Conservation (phyloP, 1,284 basidiomycete species). For the Cryptococcus floricola region DNA sequence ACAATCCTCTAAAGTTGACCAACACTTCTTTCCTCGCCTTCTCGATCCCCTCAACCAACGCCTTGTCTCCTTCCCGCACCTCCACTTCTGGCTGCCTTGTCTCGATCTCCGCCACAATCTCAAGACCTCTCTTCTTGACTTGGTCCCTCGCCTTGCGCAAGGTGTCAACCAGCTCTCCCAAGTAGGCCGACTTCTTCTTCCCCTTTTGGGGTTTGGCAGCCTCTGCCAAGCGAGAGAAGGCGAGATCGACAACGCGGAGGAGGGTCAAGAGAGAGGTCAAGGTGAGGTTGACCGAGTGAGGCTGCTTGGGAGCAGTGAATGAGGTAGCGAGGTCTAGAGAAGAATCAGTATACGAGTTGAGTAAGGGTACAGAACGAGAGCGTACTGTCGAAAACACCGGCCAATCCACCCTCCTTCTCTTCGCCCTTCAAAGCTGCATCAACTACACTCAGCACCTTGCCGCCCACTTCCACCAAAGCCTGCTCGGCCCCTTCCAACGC, state of each 20-base stretch:
- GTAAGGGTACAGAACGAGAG: neutral
- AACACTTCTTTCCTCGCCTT: too few relatives aligned
- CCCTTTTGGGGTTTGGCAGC: conserved; percentile 19
- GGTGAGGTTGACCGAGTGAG: too few relatives aligned
- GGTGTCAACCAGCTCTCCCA: neutral
- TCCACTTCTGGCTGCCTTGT: too few relatives aligned
- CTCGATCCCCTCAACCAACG: too few relatives aligned
- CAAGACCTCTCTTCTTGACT: conserved; percentile 6
- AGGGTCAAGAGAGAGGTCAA: neutral
- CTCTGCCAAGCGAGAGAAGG: conserved; percentile 9
- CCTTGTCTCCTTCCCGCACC: too few relatives aligned
- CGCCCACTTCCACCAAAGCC: conserved; percentile 1
- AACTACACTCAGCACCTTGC: neutral
- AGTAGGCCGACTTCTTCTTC: conserved; percentile 20
- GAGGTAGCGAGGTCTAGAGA: neutral
- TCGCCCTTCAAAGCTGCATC: conserved; percentile 1
- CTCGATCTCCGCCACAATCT: conserved; percentile 4
- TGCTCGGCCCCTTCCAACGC: conserved; percentile 2
- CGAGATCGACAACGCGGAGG: conserved; percentile 12
- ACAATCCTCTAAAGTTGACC: too few relatives aligned
- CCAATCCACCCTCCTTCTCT: neutral
- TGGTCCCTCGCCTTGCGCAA: conserved; percentile 9
- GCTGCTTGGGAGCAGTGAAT: too few relatives aligned
- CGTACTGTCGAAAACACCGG: conserved; percentile 8
- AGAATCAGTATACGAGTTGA: neutral